Percentiles rank a stretch among this genome's conserved stretches.
Conservation (phyloP, 176 grass and related monocot genomes). For the Rhynchospora breviuscula region DNA sequence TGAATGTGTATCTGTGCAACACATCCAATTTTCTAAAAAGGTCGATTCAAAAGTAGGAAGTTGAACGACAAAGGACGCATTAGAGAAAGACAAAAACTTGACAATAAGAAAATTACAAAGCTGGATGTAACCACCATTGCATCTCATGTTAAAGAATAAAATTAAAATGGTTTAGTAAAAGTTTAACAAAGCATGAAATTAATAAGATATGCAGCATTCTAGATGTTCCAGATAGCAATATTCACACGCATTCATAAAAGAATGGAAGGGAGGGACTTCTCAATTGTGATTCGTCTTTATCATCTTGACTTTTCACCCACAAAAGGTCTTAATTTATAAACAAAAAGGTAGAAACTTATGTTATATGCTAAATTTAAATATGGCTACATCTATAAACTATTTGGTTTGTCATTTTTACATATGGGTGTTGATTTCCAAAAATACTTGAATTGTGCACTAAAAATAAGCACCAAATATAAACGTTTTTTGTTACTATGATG, state of each 20-base stretch:
- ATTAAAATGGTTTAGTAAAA: not conserved
- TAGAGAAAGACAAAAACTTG: slow-evolving; percentile 6
- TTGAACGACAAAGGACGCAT: not conserved
- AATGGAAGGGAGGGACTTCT: too few species aligned
- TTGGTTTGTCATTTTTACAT: not conserved
- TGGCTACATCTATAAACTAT: not conserved
- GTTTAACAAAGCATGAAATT: not conserved
- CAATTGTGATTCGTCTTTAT: too few species aligned
- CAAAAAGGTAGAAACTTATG: not conserved
- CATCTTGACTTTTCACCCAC: too few species aligned
- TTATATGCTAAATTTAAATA: not conserved
- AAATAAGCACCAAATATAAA: not conserved
- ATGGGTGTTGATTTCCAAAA: not conserved
- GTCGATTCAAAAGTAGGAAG: not conserved
- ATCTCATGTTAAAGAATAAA: not conserved
- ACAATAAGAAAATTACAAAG: not conserved
- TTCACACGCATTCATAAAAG: too few species aligned
- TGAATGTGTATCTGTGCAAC: not conserved
- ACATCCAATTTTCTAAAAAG: not conserved
- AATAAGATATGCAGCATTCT: not conserved
- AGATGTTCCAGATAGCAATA: not conserved
- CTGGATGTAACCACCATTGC: not conserved
- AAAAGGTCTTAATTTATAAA: not conserved
- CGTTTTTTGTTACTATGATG: not conserved
- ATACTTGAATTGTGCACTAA: not conserved